Evolutionary conservation across 148 eudicot species (phyloP), one percentile per base, ranked within the genome.

Genomic region (Rhododendron griersonianum): DNA sequence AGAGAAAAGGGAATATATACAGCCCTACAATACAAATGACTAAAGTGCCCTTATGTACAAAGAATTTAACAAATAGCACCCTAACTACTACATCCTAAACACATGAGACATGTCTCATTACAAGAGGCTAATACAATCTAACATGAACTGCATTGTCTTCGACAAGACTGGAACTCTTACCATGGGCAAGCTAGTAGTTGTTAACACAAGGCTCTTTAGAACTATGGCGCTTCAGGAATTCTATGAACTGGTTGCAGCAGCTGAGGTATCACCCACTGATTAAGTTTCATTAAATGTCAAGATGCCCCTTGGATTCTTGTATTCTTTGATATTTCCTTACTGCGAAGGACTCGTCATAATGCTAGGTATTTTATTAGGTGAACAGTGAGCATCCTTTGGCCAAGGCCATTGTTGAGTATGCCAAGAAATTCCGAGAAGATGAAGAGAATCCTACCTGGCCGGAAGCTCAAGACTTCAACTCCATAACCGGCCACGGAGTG

Each of bases 101-200:
- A n/a, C n/a, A n/a, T n/a, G n/a, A n/a, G n/a, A n/a, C n/a, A n/a
- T n/a, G n/a, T n/a, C n/a, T n/a, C n/a, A n/a, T n/a, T n/a, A n/a
- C n/a, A n/a, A n/a, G n/a, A n/a, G n/a, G n/a, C n/a, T n/a, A n/a
- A n/a, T n/a, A n/a, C n/a, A n/a, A n/a, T n/a, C n/a, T n/a, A n/a
- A n/a, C n/a, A n/a, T 97, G 48, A 91, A 93, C 81, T 97, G 99
- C 89, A 93, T 97, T 82, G 98, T 97, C 61, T 97, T 97, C 73
- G 99, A 97, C 91, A 97, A 97, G 92, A 97, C 99, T 21, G 99
- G 99, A 80, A 97, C 99, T 84, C 95, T 97, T 55, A 97, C 98
- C 48, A 87, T 88, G 55, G 99, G 99, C 35, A 93, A 94, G 93
- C 99, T 98, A 8, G 91, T 93, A 84, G 96, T 97, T 10, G 95